Percentiles rank a stretch among this genome's conserved stretches.
phyloP scores from a whole-genome alignment of 1,139 yeast species.

The Nakaseomyces nivariensis region DNA sequence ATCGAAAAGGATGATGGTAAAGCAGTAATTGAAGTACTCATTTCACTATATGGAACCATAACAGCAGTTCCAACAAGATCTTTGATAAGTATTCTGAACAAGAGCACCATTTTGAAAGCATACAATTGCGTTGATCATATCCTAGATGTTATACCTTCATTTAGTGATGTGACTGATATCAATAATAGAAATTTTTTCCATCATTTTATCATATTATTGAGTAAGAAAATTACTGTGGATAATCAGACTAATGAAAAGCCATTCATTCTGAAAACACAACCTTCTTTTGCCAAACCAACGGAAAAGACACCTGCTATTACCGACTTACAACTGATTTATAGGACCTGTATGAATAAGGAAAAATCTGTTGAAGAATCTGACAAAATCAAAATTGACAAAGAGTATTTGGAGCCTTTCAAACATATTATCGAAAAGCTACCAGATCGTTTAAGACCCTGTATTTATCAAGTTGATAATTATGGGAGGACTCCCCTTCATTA shows the following conservation, averaged over 20 bases:
- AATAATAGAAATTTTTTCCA: slow-evolving; percentile 80
- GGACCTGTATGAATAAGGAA: neutral
- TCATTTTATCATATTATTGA: slow-evolving; percentile 48
- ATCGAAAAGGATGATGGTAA: slow-evolving; percentile 40
- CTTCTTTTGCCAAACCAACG: neutral
- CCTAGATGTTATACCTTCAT: slow-evolving; percentile 37
- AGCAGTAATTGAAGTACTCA: slow-evolving; percentile 35
- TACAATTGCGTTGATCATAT: slow-evolving; percentile 48
- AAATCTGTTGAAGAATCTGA: neutral
- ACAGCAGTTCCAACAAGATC: slow-evolving; percentile 30
- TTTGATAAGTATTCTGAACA: slow-evolving; percentile 43
- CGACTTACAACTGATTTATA: neutral
- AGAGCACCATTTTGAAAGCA: slow-evolving; percentile 47
- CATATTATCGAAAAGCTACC: slow-evolving; percentile 47
- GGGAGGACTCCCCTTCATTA: slow-evolving; percentile 83
- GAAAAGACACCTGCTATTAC: slow-evolving; percentile 31
- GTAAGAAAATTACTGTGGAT: neutral
- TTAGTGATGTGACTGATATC: slow-evolving; percentile 61
- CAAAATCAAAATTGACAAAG: slow-evolving; percentile 4
- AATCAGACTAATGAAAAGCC: neutral
- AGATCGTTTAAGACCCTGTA: slow-evolving; percentile 41
- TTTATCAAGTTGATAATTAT: slow-evolving; percentile 64
- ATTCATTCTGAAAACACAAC: slow-evolving; percentile 1
- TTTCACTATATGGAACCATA: slow-evolving; percentile 32
- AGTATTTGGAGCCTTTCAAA: slow-evolving; percentile 2